phyloP scores from a whole-genome alignment of 192 early-diverging fungal genomes.

The Backusella psychrophila region DNA sequence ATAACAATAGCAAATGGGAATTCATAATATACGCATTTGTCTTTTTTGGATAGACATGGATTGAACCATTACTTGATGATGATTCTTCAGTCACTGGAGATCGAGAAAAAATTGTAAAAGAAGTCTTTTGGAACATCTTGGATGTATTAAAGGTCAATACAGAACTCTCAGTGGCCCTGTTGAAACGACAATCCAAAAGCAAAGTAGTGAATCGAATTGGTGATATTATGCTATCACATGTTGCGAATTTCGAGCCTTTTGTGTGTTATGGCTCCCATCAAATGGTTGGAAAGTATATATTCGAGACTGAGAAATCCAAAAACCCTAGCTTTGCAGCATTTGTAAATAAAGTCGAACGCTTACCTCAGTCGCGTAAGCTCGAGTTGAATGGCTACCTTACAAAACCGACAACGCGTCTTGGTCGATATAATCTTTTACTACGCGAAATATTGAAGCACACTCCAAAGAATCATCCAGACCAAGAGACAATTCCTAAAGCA shows the following conservation, averaged over 20 bases:
- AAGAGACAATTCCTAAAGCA: constrained; percentile 64
- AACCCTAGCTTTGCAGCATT: constrained; percentile 73
- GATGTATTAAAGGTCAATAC: constrained; percentile 65
- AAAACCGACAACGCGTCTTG: constrained; percentile 83
- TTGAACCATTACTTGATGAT: constrained; percentile 57
- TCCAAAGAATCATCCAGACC: constrained; percentile 77
- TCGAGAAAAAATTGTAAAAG: constrained; percentile 48
- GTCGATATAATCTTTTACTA: constrained; percentile 83
- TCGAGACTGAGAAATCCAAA: constrained; percentile 74
- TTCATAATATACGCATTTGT: not conserved
- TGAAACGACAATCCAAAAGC: constrained; percentile 58
- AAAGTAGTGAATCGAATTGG: constrained; percentile 79
- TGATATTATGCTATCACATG: constrained; percentile 77
- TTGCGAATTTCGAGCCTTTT: constrained; percentile 72
- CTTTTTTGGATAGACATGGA: constrained; percentile 49
- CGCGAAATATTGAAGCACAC: constrained; percentile 81
- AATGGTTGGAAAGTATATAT: constrained; percentile 73
- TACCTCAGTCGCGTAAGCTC: constrained; percentile 79
- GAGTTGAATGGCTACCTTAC: constrained; percentile 85
- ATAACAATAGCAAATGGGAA: not conserved
- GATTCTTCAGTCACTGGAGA: constrained; percentile 62
- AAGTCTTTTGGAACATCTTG: constrained; percentile 79
- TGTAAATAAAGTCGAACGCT: constrained; percentile 67
- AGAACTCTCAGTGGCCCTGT: constrained; percentile 55
- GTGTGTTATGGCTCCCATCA: constrained; percentile 87